Evolutionary conservation across 2,329 filamentous ascomycete genomes (phyloP), one percentile per base, ranked within the genome.

Genomic region (Alternaria sp.): DNA sequence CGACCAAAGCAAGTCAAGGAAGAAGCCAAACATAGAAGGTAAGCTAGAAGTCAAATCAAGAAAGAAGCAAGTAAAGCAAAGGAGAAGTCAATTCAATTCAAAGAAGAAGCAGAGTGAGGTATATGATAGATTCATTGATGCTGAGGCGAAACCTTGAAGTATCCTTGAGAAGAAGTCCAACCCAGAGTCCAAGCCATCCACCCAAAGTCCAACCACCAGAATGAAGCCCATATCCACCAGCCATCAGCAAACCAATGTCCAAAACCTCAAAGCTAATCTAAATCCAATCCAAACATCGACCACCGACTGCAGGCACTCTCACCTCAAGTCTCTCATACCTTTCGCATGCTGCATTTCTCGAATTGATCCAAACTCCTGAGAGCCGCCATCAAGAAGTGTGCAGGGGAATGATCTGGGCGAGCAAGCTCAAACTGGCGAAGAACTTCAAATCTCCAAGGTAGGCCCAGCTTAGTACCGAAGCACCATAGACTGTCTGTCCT

Each of bases 401-500:
- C 62, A 62, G 55, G 56, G 46, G 25, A 25, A 44, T 28, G 55
- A 51, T 51, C 28, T 43, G 28, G 49, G 49, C 47, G 26, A 30
- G 47, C 49, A 30, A 51, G 21, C 49, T 30, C 49, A 51, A 19
- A 32, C 49, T 36, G 26, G 17, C 49, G 49, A 23, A 51, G 6
- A 25, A 54, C 36, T 40, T 11, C 36, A 26, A 19, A 40, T 59
- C 55, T 57, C 47, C 57, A 59, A 50, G 51, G 61, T 26, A 66
- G 61, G 61, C 64, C 64, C 44, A 51, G 46, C 61, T 57, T 63
- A 62, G 57, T 55, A 57, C 57, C 28, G 50, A 59, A 44, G 59
- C 17, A 57, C 59, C 46, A 58, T 53, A 40, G 59, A 59, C 60
- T 32, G 43, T 67, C 64, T 67, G 23, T 67, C 59, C 61, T 67